phyloP scores from a whole-genome alignment of 2,329 filamentous ascomycete species.

The Microthyrium microscopicum region DNA sequence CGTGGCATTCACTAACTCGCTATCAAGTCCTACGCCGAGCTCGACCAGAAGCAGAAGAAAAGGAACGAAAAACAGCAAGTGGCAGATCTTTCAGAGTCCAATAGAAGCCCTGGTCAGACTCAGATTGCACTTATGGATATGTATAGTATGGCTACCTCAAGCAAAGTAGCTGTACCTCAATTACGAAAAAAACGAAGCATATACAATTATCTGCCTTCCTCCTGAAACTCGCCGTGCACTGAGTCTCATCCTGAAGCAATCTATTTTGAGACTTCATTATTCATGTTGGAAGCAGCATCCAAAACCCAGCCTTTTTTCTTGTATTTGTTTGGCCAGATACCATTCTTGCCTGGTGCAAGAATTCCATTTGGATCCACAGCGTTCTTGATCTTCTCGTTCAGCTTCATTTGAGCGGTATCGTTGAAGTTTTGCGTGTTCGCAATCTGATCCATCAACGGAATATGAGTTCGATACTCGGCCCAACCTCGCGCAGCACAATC shows the following conservation, averaged over 20 bases:
- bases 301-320: too few relatives aligned
- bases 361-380: conserved; percentile 32
- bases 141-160: too few relatives aligned
- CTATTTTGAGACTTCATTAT: too few relatives aligned
- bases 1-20: neutral
- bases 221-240: too few relatives aligned
- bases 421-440: conserved; percentile 28
- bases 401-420: conserved; percentile 23
- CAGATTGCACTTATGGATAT: too few relatives aligned
- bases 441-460: conserved; percentile 30
- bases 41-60: conserved; percentile 87
- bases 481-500: conserved; percentile 26
- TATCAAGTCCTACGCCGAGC: conserved; percentile 81
- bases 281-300: too few relatives aligned
- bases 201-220: too few relatives aligned
- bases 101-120: too few relatives aligned
- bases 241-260: too few relatives aligned
- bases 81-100: conserved; percentile 74
- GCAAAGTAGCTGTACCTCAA: too few relatives aligned
- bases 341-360: conserved; percentile 29
- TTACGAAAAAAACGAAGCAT: too few relatives aligned
- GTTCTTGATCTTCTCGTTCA: conserved; percentile 31
- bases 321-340: conserved; percentile 24
- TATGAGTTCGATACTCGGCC: conserved; percentile 31
- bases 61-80: conserved; percentile 95